A percentile compares a stretch with the other conserved stretches of the same genome.
phyloP scores from a whole-genome alignment of 345 rosid species.

The Rubroshorea leprosula region DNA sequence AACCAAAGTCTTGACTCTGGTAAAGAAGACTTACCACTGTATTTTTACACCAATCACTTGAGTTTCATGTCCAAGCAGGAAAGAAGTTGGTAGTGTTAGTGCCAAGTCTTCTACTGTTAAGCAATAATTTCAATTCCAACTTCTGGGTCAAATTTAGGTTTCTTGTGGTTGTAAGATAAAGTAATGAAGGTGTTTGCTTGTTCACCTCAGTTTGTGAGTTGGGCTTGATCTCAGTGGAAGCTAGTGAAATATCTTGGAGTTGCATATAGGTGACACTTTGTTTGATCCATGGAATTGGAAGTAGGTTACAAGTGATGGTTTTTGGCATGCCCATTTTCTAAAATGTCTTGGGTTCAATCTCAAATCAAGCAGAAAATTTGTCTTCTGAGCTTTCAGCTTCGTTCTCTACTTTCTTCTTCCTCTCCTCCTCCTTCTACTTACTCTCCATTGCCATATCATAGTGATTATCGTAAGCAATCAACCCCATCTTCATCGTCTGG shows the following conservation, averaged over 20 bases:
- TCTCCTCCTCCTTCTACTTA: slow-evolving; percentile 24
- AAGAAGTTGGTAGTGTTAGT: slow-evolving; percentile 12
- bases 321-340: slow-evolving; percentile 29
- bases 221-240: slow-evolving; percentile 24
- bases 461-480: slow-evolving; percentile 28
- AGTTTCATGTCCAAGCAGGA: neutral
- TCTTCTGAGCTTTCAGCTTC: slow-evolving; percentile 17
- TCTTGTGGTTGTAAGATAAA: slow-evolving; percentile 24
- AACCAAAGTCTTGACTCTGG: neutral
- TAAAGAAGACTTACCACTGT: neutral
- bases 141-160: slow-evolving; percentile 21
- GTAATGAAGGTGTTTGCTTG: slow-evolving; percentile 28
- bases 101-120: slow-evolving; percentile 23
- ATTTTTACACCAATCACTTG: neutral
- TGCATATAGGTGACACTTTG: slow-evolving; percentile 5
- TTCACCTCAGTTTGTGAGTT: slow-evolving; percentile 15
- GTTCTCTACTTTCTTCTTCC: slow-evolving; percentile 26
- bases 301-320: slow-evolving; percentile 12
- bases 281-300: slow-evolving; percentile 15
- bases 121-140: slow-evolving; percentile 25
- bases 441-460: slow-evolving; percentile 25
- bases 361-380: slow-evolving; percentile 24
- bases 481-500: slow-evolving; percentile 25
- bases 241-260: slow-evolving; percentile 5
- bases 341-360: slow-evolving; percentile 36